Evolutionary conservation across 176 grass and related monocot genomes (phyloP), one percentile per base, ranked within the genome.

Genomic region (Zizania latifolia): DNA sequence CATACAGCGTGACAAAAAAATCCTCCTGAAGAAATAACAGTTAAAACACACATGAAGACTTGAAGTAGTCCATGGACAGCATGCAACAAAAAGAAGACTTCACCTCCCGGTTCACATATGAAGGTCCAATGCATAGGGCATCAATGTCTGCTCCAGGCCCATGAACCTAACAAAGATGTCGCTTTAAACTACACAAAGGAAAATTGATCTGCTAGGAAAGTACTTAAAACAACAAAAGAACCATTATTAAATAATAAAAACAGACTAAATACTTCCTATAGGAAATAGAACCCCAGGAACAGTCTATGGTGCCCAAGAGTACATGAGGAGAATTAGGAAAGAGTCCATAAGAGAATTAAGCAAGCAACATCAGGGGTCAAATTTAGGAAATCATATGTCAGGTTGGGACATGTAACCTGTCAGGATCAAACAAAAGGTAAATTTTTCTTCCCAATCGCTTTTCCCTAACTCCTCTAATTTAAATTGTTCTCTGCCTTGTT

Each of bases 31-130:
- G 39, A 68, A 86, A 88, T 51, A 23, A 35, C 27, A 62, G 57
- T 76, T 81, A 81, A 21, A 40, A 76, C 58, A 31, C 46, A 27
- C 30, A 78, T 2, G 35, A 40, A 35, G 67, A 19, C 1, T 22
- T 41, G n/a, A 75, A 76, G 44, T 32, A 76, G 63, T 86, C 4
- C 40, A 64, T 45, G 4, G n/a, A 80, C 41, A 45, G 35, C 38
- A 79, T 38, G 70, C 22, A 81, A 60, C 54, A 80, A 44, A 70
- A 57, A 83, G 29, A 23, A 68, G 12, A 71, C 30, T 65, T 53
- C 22, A 97, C 94, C 94, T 97, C 94, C 85, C 90, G 75, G 46
- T 93, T 97, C 62, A 97, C 94, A 81, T 97, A 97, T 62, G 94
- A 97, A 45, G 94, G 94, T 59, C 94, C 94, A 79, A 97, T 78